Conservation (phyloP, 352 stramenopile genomes). For the Blastocystis sp. region DNA sequence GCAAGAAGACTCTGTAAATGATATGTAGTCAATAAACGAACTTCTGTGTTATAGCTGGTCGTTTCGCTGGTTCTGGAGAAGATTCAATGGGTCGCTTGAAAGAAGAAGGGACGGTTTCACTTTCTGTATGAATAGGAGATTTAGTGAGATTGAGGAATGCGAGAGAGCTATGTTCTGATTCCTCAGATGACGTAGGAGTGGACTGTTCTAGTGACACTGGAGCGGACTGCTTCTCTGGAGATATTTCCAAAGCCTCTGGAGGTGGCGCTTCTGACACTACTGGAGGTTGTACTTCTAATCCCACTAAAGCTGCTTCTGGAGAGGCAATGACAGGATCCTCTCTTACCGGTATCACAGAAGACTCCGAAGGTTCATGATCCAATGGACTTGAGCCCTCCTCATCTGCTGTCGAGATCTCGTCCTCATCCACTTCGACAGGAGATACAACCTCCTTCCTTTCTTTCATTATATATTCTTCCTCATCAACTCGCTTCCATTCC, state of each 20-base stretch:
- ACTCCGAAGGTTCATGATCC: too few species aligned
- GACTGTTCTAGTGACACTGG: too few species aligned
- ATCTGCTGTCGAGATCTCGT: slow-evolving; percentile 21
- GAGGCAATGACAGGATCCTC: too few species aligned
- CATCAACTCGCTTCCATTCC: not conserved
- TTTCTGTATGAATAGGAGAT: not conserved
- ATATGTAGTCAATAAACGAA: not conserved
- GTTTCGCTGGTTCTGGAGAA: not conserved
- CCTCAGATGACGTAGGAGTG: too few species aligned
- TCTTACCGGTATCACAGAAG: too few species aligned
- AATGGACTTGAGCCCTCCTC: not conserved
- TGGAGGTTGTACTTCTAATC: too few species aligned
- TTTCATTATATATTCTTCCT: not conserved
- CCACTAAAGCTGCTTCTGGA: too few species aligned
- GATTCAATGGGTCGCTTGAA: not conserved
- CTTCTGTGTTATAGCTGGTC: not conserved
- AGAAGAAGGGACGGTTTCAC: not conserved
- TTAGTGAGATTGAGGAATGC: too few species aligned
- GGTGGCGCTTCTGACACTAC: too few species aligned
- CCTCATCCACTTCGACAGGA: not conserved
- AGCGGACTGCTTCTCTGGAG: too few species aligned
- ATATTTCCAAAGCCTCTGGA: too few species aligned
- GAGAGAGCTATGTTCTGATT: too few species aligned
- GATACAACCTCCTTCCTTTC: not conserved
- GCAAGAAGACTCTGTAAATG: not conserved